phyloP scores from a whole-genome alignment of 768 basidiomycete genomes.

The Tephrocybe sp. region DNA sequence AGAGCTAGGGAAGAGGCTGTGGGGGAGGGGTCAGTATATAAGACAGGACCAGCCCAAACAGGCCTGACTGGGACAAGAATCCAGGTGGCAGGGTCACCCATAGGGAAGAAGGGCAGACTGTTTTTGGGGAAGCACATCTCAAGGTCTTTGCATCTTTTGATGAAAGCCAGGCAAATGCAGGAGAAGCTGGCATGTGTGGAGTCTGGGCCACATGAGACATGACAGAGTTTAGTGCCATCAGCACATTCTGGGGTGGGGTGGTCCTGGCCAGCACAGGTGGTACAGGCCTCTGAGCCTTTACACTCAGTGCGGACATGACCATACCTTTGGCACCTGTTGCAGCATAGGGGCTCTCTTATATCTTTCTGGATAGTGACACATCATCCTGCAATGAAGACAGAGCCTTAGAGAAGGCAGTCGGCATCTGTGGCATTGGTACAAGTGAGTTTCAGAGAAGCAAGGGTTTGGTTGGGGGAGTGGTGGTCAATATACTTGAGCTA shows the following conservation, averaged over 20 bases:
- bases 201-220: slow-evolving; percentile 6
- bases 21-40: too few species aligned
- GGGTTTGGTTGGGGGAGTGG: neutral
- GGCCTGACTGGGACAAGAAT: too few species aligned
- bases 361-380: neutral
- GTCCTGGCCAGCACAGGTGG: slow-evolving; percentile 1
- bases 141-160: neutral
- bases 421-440: neutral
- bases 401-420: neutral
- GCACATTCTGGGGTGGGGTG: neutral
- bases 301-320: slow-evolving; percentile 4
- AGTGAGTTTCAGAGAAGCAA: too few species aligned
- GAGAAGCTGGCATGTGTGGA: slow-evolving; percentile 3
- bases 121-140: slow-evolving; percentile 3
- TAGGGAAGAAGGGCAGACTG: slow-evolving; percentile 13
- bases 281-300: neutral
- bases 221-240: neutral
- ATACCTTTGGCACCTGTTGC: slow-evolving; percentile 10
- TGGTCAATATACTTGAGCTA: neutral
- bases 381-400: neutral
- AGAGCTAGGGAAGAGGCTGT: too few species aligned
- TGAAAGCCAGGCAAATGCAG: neutral
- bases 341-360: slow-evolving; percentile 1
- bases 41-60: too few species aligned
- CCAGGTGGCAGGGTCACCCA: too few species aligned